Percentiles rank a stretch among this genome's conserved stretches.
These are phyloP conservation scores for Phytophthora melonis DNA, from an alignment of 352 stramenopile species.

Conservation along the genomic window DNA sequence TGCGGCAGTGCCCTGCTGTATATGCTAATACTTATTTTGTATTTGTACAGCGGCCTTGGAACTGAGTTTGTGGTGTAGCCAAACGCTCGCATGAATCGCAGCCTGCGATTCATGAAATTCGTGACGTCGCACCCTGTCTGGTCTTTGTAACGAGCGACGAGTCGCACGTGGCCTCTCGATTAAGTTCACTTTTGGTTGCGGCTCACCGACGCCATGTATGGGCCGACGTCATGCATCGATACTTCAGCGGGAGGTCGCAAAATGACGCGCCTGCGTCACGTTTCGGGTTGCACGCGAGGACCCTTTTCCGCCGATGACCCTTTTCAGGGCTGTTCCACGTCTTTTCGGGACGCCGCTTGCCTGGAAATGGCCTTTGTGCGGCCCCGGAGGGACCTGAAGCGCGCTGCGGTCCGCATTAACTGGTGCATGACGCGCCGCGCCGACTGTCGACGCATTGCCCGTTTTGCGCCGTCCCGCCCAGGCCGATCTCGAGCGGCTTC, in stretches of 20 bases:
- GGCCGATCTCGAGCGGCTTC: slow-evolving; percentile 1
- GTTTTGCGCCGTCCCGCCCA: slow-evolving; percentile 29
- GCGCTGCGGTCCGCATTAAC: background rate
- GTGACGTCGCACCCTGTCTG: background rate
- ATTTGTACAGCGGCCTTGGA: no score
- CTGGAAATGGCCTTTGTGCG: no score
- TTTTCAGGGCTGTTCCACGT: no score
- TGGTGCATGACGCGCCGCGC: background rate
- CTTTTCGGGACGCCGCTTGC: no score
- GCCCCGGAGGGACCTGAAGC: no score
- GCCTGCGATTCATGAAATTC: no score
- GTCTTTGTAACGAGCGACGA: slow-evolving; percentile 22
- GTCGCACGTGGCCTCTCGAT: slow-evolving; percentile 20
- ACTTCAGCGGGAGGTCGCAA: slow-evolving; percentile 7
- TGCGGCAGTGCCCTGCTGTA: no score
- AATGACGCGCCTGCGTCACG: slow-evolving; percentile 36
- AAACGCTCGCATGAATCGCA: no score
- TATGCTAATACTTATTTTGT: no score
- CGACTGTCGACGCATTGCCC: slow-evolving; percentile 19
- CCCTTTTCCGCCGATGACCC: no score
- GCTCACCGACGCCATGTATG: no score
- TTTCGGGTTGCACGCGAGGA: slow-evolving; percentile 19
- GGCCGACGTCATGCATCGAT: background rate
- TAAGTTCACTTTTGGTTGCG: slow-evolving; percentile 8
- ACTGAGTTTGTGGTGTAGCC: no score